phyloP scores from a whole-genome alignment of 108 stramenopile species.

The Nitzschia putrida region DNA sequence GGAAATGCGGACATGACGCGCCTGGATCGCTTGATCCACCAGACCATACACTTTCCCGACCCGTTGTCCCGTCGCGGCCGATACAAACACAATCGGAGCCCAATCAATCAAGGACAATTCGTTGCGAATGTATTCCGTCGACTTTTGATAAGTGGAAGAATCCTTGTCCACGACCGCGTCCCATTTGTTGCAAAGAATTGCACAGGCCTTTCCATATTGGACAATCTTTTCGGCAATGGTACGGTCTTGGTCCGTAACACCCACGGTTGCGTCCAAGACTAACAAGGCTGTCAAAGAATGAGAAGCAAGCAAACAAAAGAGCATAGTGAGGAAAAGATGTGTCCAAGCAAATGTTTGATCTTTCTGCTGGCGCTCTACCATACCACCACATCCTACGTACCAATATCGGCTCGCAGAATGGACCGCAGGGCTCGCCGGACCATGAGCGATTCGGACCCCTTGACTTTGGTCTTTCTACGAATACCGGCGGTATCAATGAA shows the following conservation, averaged over 20 bases:
- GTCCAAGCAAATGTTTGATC: too few species aligned
- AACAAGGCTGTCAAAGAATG: conserved; percentile 68
- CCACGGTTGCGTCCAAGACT: conserved; percentile 93
- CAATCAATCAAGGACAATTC: conserved; percentile 89
- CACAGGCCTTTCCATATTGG: conserved; percentile 95
- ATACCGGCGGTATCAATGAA: conserved; percentile 99
- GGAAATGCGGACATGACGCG: conserved; percentile 86
- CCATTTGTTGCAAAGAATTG: conserved; percentile 98
- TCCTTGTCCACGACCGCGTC: conserved; percentile 96
- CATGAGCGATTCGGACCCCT: conserved; percentile 98
- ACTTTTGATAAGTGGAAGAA: conserved; percentile 76
- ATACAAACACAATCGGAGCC: conserved; percentile 96
- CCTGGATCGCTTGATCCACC: conserved; percentile 83
- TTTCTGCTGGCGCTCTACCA: too few species aligned
- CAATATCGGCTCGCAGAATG: conserved; percentile 93
- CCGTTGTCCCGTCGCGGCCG: conserved; percentile 93
- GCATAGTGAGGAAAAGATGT: too few species aligned
- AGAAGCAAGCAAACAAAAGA: not conserved
- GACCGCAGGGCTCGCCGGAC: conserved; percentile 95
- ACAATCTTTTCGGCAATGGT: conserved; percentile 89
- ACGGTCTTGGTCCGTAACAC: conserved; percentile 95
- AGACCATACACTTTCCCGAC: conserved; percentile 90
- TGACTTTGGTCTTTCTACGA: conserved; percentile 91
- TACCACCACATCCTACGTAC: too few species aligned
- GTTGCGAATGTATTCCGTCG: conserved; percentile 84